Conservation (phyloP, 106 monocot species). For the Xerophyta viscosa region DNA sequence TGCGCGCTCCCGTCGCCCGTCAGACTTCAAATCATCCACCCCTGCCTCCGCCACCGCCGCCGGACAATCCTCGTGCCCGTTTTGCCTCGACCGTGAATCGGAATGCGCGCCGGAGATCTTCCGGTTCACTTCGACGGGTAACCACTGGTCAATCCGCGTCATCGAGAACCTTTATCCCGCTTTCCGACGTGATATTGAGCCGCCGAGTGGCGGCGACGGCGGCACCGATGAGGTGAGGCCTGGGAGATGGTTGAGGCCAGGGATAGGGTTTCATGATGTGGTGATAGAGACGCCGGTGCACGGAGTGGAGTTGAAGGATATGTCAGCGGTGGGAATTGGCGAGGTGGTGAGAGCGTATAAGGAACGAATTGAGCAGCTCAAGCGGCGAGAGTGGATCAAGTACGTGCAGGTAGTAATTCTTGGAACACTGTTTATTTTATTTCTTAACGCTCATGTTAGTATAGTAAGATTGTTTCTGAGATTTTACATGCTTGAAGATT, state of each 20-base stretch:
- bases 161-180: constrained; percentile 98
- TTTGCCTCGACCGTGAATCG: constrained; percentile 70
- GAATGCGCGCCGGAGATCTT: constrained; percentile 98
- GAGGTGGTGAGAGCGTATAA: constrained; percentile 69
- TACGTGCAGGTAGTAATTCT: too few relatives aligned
- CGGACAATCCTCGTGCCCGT: constrained; percentile 58
- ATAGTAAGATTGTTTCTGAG: too few relatives aligned
- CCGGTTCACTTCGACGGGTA: constrained; percentile 27
- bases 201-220: background rate
- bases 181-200: constrained; percentile 39
- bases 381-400: too few relatives aligned
- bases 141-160: constrained; percentile 66
- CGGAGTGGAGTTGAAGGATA: constrained; percentile 39
- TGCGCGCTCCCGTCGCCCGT: constrained; percentile 71
- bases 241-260: constrained; percentile 15
- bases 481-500: too few relatives aligned
- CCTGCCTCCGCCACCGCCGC: constrained; percentile 12
- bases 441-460: too few relatives aligned
- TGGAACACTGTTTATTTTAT: too few relatives aligned
- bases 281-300: constrained; percentile 86
- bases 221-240: background rate
- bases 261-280: constrained; percentile 93
- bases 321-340: constrained; percentile 38
- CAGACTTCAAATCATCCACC: constrained; percentile 69
- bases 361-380: constrained; percentile 61